phyloP scores from a whole-genome alignment of 176 grass and related monocot species.

The Carex scoparia region DNA sequence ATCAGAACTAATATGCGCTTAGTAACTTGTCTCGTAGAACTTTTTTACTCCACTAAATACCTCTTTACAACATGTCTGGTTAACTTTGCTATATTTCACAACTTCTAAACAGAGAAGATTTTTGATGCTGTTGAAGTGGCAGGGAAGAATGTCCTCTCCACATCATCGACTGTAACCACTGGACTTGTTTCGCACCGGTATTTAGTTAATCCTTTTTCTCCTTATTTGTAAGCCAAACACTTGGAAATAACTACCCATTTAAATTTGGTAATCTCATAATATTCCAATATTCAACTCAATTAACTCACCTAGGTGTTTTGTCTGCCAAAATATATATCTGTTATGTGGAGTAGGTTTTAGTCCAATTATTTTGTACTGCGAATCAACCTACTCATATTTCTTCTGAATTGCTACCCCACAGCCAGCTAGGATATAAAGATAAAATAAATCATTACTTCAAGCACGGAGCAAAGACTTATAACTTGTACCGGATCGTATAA shows the following conservation, averaged over 20 bases:
- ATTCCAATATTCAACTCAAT: background rate
- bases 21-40: background rate
- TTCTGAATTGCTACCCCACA: background rate
- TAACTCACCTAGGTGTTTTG: background rate
- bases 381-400: background rate
- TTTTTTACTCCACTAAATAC: slow-evolving; percentile 8
- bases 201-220: background rate
- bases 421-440: background rate
- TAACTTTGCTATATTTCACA: background rate
- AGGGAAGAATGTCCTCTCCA: slow-evolving; percentile 77
- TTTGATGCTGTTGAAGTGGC: slow-evolving; percentile 74
- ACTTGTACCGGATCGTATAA: background rate
- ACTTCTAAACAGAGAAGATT: slow-evolving; percentile 49
- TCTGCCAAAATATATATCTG: background rate
- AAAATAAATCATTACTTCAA: slow-evolving; percentile 19
- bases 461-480: background rate
- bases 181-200: slow-evolving; percentile 76
- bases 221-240: slow-evolving; percentile 1
- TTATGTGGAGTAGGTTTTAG: background rate
- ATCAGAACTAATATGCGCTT: background rate
- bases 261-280: background rate
- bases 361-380: background rate
- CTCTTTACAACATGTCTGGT: background rate
- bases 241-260: background rate
- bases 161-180: slow-evolving; percentile 78